Conservation (phyloP, 768 basidiomycete species). For the Xanthoconium purpureum region DNA sequence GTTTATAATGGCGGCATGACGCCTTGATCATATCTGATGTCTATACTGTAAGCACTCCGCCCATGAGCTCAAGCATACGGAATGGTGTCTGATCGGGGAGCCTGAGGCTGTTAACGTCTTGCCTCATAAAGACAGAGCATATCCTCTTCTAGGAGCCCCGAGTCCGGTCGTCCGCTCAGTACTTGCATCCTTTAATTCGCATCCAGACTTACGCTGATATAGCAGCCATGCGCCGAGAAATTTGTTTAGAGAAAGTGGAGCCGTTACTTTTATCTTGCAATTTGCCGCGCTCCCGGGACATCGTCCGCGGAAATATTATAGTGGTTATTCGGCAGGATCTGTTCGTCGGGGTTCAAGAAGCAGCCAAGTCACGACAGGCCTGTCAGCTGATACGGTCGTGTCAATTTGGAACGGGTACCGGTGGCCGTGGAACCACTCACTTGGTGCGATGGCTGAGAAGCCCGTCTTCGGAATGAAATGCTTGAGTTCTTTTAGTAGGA, state of each 20-base stretch:
- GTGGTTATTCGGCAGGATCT: slow-evolving; percentile 4
- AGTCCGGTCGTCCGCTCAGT: background rate
- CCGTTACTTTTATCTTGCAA: background rate
- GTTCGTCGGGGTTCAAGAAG: slow-evolving; percentile 3
- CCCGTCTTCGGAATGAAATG: too few species aligned
- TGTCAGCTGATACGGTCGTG: slow-evolving; percentile 6
- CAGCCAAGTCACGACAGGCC: background rate
- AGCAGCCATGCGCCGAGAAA: slow-evolving; percentile 3
- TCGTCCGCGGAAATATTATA: slow-evolving; percentile 3
- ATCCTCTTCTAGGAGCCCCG: slow-evolving; percentile 4
- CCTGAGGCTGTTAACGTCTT: slow-evolving; percentile 43
- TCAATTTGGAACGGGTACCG: background rate
- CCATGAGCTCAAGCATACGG: too few species aligned
- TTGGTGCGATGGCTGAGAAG: too few species aligned
- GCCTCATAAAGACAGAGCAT: slow-evolving; percentile 31
- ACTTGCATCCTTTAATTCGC: slow-evolving; percentile 10
- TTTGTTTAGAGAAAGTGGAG: background rate
- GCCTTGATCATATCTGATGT: slow-evolving; percentile 59
- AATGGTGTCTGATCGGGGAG: too few species aligned
- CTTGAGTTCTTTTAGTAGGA: background rate
- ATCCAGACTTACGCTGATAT: background rate
- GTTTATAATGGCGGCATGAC: slow-evolving; percentile 68
- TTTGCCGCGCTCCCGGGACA: background rate
- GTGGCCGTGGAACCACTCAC: background rate
- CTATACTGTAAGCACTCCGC: background rate